Evolutionary conservation across 495 filamentous ascomycete genomes (phyloP), one percentile per base, ranked within the genome.

Genomic region (Xylaria telfairii): DNA sequence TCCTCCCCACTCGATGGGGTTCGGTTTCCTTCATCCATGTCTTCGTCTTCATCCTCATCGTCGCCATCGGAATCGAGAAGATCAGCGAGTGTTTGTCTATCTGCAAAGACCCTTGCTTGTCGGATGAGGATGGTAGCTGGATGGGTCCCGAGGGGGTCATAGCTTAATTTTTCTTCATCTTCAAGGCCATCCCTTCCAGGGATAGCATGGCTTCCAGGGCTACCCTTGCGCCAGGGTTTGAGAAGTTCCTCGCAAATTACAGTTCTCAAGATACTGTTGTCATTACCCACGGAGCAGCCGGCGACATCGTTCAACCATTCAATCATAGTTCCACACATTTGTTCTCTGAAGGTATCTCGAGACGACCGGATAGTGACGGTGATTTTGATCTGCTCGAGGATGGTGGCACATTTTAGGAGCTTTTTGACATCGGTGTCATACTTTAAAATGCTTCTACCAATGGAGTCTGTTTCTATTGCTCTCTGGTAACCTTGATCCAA

Each of bases 291-390:
- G 74, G 90, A 93, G 79, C 95, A 97, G 26, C 94, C 94, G 4
- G 94, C 86, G 76, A 99, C 96, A 81, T 99, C 96, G 28, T 89
- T 85, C 3, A 99, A 87, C 96, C 96, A 99, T 75, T 98, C 94
- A 67, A 98, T 91, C 72, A 99, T 96, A n/a, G 95, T 95, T 3
- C 90, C 94, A 78, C 94, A 97, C 96, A 99, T 99, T 78, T 98
- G 92, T 81, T 99, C 96, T 70, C 96, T 86, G 83, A 97, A 99
- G 0, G 93, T 98, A 80, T 99, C 96, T 64, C 96, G 86, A 0
- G 96, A 86, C 37, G 96, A 98, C 8, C 96, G 90, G 70, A 99
- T 94, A 5, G 96, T 98, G 67, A 96, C 92, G 0, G 96, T 98
- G 62, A 98, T 90, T 78, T 97, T 97, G 83, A 98, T 97, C 65